Evolutionary conservation across 768 basidiomycete genomes (phyloP).

Genomic region (Amanita pallidorosea): DNA sequence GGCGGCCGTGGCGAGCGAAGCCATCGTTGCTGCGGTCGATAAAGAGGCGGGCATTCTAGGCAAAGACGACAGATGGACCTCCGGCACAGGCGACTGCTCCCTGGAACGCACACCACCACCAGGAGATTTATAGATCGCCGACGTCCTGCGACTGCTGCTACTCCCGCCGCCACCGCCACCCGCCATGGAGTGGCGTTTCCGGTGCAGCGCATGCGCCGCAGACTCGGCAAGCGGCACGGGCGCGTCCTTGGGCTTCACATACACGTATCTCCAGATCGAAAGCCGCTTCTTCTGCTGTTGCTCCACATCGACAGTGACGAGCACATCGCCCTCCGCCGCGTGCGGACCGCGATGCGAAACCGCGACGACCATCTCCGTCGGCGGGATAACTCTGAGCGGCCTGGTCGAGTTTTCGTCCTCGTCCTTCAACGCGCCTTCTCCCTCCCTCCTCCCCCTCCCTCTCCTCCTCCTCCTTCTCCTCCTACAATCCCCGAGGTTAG

Average conservation of each 20-base stretch:
- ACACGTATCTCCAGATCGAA: slow-evolving; percentile 66
- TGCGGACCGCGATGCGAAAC: slow-evolving; percentile 30
- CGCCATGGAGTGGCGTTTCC: slow-evolving; percentile 29
- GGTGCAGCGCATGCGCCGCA: background rate
- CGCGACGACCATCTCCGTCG: slow-evolving; percentile 59
- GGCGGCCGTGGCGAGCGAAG: slow-evolving; percentile 29
- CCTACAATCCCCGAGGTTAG: slow-evolving; percentile 51
- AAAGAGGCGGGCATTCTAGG: slow-evolving; percentile 44
- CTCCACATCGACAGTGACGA: slow-evolving; percentile 50
- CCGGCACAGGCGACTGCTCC: slow-evolving; percentile 23
- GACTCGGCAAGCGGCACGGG: slow-evolving; percentile 27
- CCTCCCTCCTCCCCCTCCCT: slow-evolving; percentile 32
- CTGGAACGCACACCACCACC: slow-evolving; percentile 15
- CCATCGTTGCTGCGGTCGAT: slow-evolving; percentile 42
- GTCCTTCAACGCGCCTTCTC: slow-evolving; percentile 33
- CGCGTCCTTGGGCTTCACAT: slow-evolving; percentile 47
- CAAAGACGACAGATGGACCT: slow-evolving; percentile 31
- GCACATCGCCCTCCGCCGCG: slow-evolving; percentile 28
- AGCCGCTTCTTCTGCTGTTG: slow-evolving; percentile 25
- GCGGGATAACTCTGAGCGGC: slow-evolving; percentile 44
- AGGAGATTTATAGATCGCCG: slow-evolving; percentile 27
- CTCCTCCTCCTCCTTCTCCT: too few relatives aligned
- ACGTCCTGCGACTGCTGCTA: slow-evolving; percentile 26
- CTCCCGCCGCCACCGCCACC: slow-evolving; percentile 8
- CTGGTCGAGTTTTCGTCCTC: slow-evolving; percentile 42